Base-by-base conservation (phyloP, 805 yeast species). In the Candida insectalens region DNA sequence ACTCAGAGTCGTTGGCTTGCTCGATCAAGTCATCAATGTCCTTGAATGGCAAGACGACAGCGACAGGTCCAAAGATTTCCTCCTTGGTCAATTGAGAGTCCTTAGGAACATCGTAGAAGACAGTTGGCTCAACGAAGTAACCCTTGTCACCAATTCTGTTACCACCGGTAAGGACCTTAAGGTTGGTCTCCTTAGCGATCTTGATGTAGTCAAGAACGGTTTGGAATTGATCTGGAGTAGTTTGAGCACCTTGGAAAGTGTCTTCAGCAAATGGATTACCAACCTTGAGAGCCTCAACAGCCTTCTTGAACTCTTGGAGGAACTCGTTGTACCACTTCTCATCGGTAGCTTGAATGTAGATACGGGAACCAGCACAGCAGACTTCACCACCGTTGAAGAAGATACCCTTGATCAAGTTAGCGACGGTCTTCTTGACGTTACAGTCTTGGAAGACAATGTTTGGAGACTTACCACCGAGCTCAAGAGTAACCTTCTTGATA, bases 391-490 rank as follows among this genome's bases (percentile, higher is more conserved):
- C 77, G 62, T 80, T 80, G 64, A 68, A 73, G 66, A 78, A 78
- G 49, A 81, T 81, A 65, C 85, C 85, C 32, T 68, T 59, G 34
- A 74, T 65, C 47, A 79, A 67, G 51, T 69, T 67, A 36, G 64
- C 56, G 31, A 63, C 51, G 32, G 69, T 55, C 35, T 71, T 62
- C 42, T 69, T 67, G 38, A 78, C 47, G 50, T 77, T 65, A 41
- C 79, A 81, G 55, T 81, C 92, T 45, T 71, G 65, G 51, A 80
- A 80, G 27, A 81, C 77, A 49, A 81, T 69, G 55, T 79, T 77
- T 49, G 88, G 83, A 38, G 87, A 78, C 59, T 81, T 81, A 59
- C 92, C 92, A 59, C 92, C 92, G 49, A 80, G 68, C 62, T 81
- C 92, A 59, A 81, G 65, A 32, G 89, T 79, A 34, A 79, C 80